phyloP scores from a whole-genome alignment of 192 early-diverging fungal genomes.

The Umbelopsis isabellina region DNA sequence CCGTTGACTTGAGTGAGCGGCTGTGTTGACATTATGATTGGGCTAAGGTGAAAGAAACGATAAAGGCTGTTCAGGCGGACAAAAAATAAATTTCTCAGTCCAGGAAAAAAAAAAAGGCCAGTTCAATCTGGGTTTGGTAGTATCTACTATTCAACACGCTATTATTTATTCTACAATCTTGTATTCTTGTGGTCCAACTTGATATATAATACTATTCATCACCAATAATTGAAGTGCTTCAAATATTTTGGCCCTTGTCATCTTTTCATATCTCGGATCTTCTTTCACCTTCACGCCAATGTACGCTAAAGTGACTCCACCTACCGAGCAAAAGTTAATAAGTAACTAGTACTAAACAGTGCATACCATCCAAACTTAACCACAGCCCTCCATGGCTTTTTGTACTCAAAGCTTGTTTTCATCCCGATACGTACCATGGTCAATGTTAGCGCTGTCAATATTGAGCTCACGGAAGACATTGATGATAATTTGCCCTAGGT shows the following conservation, averaged over 20 bases:
- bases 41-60: neutral
- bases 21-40: conserved; percentile 4
- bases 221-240: conserved; percentile 2
- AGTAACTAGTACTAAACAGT: too few relatives aligned
- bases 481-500: neutral
- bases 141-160: too few relatives aligned
- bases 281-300: neutral
- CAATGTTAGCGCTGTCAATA: neutral
- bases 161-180: neutral
- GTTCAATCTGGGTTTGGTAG: too few relatives aligned
- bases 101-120: too few relatives aligned
- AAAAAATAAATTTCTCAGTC: neutral
- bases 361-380: too few relatives aligned
- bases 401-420: neutral
- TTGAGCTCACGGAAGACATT: neutral
- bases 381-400: too few relatives aligned
- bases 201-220: conserved; percentile 3
- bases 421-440: neutral
- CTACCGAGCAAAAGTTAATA: neutral
- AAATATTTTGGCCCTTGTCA: neutral
- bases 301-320: neutral
- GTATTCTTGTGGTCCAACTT: neutral
- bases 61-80: neutral
- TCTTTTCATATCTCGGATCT: neutral
- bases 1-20: conserved; percentile 26